These are phyloP conservation scores for Actinomortierella wolfii DNA, from an alignment of 371 early-diverging fungal genomes.

Conservation along the genomic window DNA sequence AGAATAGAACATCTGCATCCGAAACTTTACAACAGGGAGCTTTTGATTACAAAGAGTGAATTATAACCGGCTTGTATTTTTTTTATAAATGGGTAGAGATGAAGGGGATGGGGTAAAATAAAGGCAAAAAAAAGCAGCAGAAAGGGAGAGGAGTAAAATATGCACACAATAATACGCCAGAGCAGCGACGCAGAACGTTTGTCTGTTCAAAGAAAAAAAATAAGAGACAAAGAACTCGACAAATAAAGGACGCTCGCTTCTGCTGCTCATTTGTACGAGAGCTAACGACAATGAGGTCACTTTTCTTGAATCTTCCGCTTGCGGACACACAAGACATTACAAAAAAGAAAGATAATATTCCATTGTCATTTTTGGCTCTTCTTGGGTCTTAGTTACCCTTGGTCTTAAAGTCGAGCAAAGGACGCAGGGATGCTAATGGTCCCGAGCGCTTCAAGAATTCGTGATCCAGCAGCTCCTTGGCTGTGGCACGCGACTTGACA, in stretches of 20 bases:
- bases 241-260: no score
- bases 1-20: no score
- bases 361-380: background rate
- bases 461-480: constrained; percentile 82
- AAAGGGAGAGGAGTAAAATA: background rate
- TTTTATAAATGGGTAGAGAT: no score
- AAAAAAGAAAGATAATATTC: background rate
- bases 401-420: constrained; percentile 34
- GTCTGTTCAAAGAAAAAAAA: background rate
- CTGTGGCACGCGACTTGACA: constrained; percentile 83
- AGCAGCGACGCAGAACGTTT: no score
- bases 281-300: no score
- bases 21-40: no score
- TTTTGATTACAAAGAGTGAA: no score
- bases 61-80: no score
- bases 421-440: constrained; percentile 25
- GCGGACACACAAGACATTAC: background rate
- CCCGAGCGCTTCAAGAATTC: constrained; percentile 66
- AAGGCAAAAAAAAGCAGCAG: background rate
- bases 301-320: background rate
- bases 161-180: no score
- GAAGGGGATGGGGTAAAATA: background rate
- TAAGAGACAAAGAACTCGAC: no score
- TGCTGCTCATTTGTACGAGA: no score
- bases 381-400: background rate